Evolutionary conservation across 768 basidiomycete genomes (phyloP), one percentile per base, ranked within the genome.

Genomic region (Boletus patriciae): DNA sequence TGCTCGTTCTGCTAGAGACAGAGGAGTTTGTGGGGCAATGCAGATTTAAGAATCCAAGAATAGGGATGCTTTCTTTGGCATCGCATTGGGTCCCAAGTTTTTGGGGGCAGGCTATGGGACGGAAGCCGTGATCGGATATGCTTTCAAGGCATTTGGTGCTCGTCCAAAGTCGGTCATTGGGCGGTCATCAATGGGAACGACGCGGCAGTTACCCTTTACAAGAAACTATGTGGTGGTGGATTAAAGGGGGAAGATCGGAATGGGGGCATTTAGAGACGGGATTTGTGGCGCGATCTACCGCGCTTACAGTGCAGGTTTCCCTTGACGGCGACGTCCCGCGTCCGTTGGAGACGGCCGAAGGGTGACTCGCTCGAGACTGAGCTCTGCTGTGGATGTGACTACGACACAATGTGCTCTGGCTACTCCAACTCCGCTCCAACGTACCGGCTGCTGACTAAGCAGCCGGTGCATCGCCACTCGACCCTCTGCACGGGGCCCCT

Each of bases 181-280:
- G 37, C n/a, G n/a, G n/a, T n/a, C n/a, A n/a, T n/a, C n/a, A n/a
- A n/a, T n/a, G 55, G 55, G 13, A 66, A 71, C 44, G 15, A 16
- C 27, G 37, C 51, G 3, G 64, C 62, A 11, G 50, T 72, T 6
- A 45, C 54, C 31, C 29, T 68, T 34, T 73, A 68, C 50, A 67
- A 63, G 59, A 68, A 63, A 52, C 52, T 71, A 71, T 72, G 57
- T 27, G 46, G 11, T n/a, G 74, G 70, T 23, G 71, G 70, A 1
- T 75, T 75, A 56, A 57, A 66, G 9, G 61, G 67, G 47, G 74
- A 77, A 58, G 71, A 67, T 18, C 62, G 54, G 46, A 66, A 64
- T 4, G 25, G 27, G 4, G 27, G 27, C 27, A 27, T 27, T 27
- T 29, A 9, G 29, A 29, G 9, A 29, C 29, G 9, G 29, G 1